phyloP scores from a whole-genome alignment of 129 eudicot genomes.

The Artemisia tridentata region DNA sequence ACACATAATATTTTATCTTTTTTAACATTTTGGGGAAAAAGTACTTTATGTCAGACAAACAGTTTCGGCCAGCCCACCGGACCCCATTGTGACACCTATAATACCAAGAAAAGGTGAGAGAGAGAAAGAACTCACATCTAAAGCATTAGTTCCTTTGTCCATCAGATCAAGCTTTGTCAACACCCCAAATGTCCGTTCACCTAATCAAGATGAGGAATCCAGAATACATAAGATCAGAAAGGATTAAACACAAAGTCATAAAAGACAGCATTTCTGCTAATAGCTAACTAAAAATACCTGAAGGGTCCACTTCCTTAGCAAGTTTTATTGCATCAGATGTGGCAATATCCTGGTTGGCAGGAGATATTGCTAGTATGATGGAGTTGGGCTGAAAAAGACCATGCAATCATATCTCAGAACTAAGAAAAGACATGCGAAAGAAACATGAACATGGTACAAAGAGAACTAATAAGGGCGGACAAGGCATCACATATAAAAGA shows the following conservation, averaged over 20 bases:
- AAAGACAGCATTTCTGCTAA: background rate
- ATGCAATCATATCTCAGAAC: constrained; percentile 1
- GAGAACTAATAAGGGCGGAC: background rate
- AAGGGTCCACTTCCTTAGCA: constrained; percentile 66
- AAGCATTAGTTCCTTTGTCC: constrained; percentile 75
- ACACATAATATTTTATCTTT: too few relatives aligned
- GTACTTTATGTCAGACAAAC: background rate
- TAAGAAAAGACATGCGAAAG: background rate
- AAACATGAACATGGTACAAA: background rate
- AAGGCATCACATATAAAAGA: background rate
- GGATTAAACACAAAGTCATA: background rate
- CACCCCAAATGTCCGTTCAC: constrained; percentile 72
- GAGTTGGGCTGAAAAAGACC: constrained; percentile 55
- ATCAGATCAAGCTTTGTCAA: constrained; percentile 71
- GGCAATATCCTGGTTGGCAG: constrained; percentile 76
- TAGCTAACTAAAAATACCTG: constrained; percentile 36
- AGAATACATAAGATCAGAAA: background rate
- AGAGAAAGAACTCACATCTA: constrained; percentile 46
- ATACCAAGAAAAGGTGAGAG: background rate
- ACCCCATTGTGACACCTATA: background rate
- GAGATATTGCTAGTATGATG: constrained; percentile 66
- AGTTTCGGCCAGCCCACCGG: background rate
- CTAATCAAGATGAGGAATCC: constrained; percentile 27
- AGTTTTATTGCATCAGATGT: constrained; percentile 73
- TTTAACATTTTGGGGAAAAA: background rate